Evolutionary conservation across 2,329 filamentous ascomycete genomes (phyloP), one percentile per base, ranked within the genome.

Genomic region (Fusarium miscanthi): DNA sequence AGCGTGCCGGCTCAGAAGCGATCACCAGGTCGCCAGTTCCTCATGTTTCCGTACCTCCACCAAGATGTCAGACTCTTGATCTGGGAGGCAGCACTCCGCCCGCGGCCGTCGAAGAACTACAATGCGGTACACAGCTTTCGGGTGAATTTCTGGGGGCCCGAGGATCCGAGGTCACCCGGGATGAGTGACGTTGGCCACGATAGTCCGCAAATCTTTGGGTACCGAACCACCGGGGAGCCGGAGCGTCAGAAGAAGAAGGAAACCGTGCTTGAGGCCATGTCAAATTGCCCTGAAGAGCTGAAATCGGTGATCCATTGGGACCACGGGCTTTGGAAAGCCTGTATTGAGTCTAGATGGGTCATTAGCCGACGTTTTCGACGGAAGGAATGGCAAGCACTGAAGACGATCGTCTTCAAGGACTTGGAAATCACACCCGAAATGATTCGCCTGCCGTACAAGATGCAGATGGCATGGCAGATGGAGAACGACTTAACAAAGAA

Each of bases 291-390:
- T 9, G 49, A 53, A 27, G 19, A 4, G 2, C 13, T n/a, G 23
- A 53, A 38, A 11, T 63, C 60, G 8, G 42, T 45, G 9, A 23
- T 31, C 2, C 38, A 49, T 38, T 63, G 53, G 53, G 60, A 63
- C 19, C 25, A 31, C 16, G 60, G 60, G 14, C 14, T 63, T 5
- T 63, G 60, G 60, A n/a, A 23, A 2, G 60, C 60, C 6, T 63
- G 60, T 23, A 5, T 1, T 14, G 60, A 63, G 19, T 63, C 60
- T 27, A 30, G 60, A 23, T 11, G 37, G 17, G 35, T 59, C 6
- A 49, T 63, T 1, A 19, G 5, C 31, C 40, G 25, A 17, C 30
- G 25, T 2, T 63, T 62, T 35, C n/a, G 19, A 21, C n/a, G 13
- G 7, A 27, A n/a, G 5, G 10, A 37, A 16, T 60, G 58, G 58